phyloP scores from a whole-genome alignment of 2,329 filamentous ascomycete species.

The Colletotrichum agaves region DNA sequence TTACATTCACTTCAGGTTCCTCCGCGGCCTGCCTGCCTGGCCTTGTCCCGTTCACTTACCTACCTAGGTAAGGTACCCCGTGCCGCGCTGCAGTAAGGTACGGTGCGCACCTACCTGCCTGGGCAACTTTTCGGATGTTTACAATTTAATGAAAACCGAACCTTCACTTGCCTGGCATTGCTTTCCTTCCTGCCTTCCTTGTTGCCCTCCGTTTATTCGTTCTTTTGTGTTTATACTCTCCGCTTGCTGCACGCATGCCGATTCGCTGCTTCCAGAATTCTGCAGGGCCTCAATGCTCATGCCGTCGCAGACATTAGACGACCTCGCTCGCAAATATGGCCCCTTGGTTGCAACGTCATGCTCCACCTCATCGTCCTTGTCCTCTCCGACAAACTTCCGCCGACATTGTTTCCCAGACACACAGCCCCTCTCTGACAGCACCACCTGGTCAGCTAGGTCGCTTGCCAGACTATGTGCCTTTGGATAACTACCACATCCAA shows the following conservation, averaged over 20 bases:
- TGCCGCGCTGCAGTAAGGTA: neutral
- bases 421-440: conserved; percentile 46
- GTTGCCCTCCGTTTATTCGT: neutral
- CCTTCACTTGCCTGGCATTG: neutral
- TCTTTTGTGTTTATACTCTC: neutral
- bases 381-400: conserved; percentile 36
- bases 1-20: conserved; percentile 6
- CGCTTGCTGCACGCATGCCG: conserved; percentile 3
- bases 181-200: neutral
- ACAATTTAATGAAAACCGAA: conserved; percentile 19
- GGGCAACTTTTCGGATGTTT: neutral
- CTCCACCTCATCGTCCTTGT: conserved; percentile 39
- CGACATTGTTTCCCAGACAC: conserved; percentile 51
- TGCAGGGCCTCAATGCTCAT: conserved; percentile 27
- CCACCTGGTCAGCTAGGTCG: conserved; percentile 38
- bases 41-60: neutral
- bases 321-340: conserved; percentile 45
- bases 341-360: conserved; percentile 43
- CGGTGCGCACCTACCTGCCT: neutral
- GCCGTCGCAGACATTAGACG: conserved; percentile 37
- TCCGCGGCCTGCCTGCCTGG: neutral
- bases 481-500: conserved; percentile 40
- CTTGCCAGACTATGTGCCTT: conserved; percentile 41
- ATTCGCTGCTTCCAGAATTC: conserved; percentile 15
- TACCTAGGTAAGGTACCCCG: conserved; percentile 1